phyloP scores from a whole-genome alignment of 2,329 filamentous ascomycete species.

The Plectosphaerella sp. region DNA sequence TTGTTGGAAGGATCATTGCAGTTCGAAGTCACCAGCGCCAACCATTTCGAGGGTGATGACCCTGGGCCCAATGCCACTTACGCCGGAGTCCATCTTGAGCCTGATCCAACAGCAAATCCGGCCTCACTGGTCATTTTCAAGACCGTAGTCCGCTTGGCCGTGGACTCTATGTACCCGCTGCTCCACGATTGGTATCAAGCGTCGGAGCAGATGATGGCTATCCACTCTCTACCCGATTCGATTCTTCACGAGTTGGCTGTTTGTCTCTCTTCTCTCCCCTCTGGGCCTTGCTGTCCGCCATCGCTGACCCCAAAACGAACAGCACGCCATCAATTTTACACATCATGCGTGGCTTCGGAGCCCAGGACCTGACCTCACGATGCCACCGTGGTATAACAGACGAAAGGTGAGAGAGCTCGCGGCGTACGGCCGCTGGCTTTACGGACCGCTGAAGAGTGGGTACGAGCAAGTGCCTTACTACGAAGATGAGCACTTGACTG shows the following conservation, averaged over 20 bases:
- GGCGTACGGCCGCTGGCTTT: neutral
- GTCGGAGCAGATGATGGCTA: slow-evolving; percentile 19
- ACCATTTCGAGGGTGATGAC: neutral
- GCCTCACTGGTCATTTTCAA: neutral
- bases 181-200: slow-evolving; percentile 14
- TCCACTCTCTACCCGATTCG: slow-evolving; percentile 13
- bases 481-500: slow-evolving; percentile 14
- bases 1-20: neutral
- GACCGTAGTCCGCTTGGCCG: slow-evolving; percentile 1
- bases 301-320: neutral
- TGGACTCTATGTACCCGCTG: slow-evolving; percentile 19
- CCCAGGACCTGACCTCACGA: neutral
- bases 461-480: slow-evolving; percentile 16
- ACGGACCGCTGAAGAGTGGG: neutral
- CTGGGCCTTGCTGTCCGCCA: neutral
- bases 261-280: slow-evolving; percentile 3
- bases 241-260: slow-evolving; percentile 23
- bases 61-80: too few relatives aligned
- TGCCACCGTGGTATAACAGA: neutral
- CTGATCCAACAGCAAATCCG: too few relatives aligned
- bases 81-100: too few relatives aligned
- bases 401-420: neutral
- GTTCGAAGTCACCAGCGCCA: neutral
- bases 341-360: neutral
- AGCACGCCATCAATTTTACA: slow-evolving; percentile 4